Evolutionary conservation across 805 yeast species (phyloP), one percentile per base, ranked within the genome.

Genomic region (Starmerella vaccinii): DNA sequence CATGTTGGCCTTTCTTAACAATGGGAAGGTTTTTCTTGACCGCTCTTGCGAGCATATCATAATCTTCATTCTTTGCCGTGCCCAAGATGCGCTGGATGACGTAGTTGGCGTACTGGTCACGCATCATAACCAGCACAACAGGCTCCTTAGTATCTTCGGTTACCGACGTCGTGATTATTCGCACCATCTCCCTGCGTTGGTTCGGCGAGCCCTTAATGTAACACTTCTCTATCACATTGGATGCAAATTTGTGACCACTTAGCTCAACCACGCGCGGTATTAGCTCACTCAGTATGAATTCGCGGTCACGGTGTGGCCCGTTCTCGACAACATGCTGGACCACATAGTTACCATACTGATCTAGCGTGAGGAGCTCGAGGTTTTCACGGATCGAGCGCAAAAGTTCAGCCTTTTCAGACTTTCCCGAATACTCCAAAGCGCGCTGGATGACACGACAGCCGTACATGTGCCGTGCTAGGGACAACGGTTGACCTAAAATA

Each of bases 401-500:
- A 49, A 92, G 81, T 48, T 71, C 72, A 23, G 72, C 68, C 65
- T 84, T 89, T 59, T 87, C 89, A 5, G 71, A 75, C 8, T 65
- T 66, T 22, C 75, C 71, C 2, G 94, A 84, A 67, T 77, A 82
- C 67, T 92, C 97, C 55, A 92, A 72, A 59, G 90, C 73, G 56
- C 98, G 75, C 70, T 92, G 99, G 56, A 92, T 84, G 2, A 92
- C 98, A 49, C 99, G 77, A 68, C 99, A 92, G 19, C 99, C 99
- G 66, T 92, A 92, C 1, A 97, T 94, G 68, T 92, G 97, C 0
- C 95, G 84, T 0, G 97, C 84, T 56, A 92, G 72, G 62, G 84
- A 94, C 62, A 86, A 84, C 47, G 88, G 83, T 47, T 76, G 80
- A 43, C 60, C 60, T 48, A 65, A 55, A 57, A 92, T 74, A 27